A percentile compares a stretch with the other conserved stretches of the same genome.
Conservation (phyloP, 805 yeast genomes). For the Soucietia sequanensis region DNA sequence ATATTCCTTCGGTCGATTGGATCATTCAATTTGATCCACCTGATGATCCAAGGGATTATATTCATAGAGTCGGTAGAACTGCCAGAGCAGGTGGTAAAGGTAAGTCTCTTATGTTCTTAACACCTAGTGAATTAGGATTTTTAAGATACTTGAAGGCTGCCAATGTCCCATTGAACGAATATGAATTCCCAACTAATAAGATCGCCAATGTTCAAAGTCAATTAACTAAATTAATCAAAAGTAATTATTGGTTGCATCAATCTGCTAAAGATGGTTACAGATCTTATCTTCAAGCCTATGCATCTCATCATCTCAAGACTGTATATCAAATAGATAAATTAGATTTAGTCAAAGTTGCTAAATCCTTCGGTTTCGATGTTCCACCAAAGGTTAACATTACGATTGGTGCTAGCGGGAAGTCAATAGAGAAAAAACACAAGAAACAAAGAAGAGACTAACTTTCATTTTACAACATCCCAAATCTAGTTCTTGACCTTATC, state of each 20-base stretch:
- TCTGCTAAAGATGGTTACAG: conserved; percentile 97
- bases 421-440: conserved; percentile 48
- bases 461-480: too few relatives aligned
- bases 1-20: conserved; percentile 99
- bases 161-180: conserved; percentile 95
- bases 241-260: conserved; percentile 92
- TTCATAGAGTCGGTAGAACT: conserved; percentile 98
- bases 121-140: conserved; percentile 93
- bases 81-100: conserved; percentile 92
- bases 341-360: conserved; percentile 92
- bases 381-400: conserved; percentile 98
- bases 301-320: conserved; percentile 93
- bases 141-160: conserved; percentile 93
- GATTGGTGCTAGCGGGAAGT: conserved; percentile 87
- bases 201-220: conserved; percentile 96
- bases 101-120: conserved; percentile 89
- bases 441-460: conserved; percentile 35
- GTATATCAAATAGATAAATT: conserved; percentile 95
- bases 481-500: too few relatives aligned
- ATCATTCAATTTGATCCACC: conserved; percentile 99
- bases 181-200: conserved; percentile 90
- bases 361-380: conserved; percentile 88
- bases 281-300: conserved; percentile 94
- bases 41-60: conserved; percentile 99
- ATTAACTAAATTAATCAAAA: conserved; percentile 83